Percentiles rank a stretch among this genome's conserved stretches.
These are phyloP conservation scores for Stereum hirsutum DNA, from an alignment of 1,284 basidiomycete genomes.

Conservation along the genomic window DNA sequence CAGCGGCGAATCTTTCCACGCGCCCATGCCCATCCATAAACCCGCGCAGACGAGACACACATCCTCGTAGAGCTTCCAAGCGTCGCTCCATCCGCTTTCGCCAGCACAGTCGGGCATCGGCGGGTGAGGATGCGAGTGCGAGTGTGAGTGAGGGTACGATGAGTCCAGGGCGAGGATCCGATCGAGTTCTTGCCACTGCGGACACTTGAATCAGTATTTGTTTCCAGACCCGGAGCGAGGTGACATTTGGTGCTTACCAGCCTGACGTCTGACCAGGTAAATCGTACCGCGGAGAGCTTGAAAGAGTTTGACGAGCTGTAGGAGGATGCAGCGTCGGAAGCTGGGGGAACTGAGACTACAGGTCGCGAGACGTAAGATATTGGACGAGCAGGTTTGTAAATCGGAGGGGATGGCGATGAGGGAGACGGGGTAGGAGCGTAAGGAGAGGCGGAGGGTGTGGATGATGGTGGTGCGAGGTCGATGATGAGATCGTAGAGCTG, in stretches of 20 bases:
- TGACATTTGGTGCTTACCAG: constrained; percentile 36
- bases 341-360: too few relatives aligned
- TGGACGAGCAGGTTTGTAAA: constrained; percentile 51
- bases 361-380: constrained; percentile 56
- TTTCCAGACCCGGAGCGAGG: neutral
- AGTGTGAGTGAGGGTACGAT: neutral
- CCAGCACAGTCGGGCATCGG: too few relatives aligned
- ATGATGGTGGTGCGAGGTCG: constrained; percentile 61
- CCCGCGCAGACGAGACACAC: constrained; percentile 72
- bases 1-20: constrained; percentile 44
- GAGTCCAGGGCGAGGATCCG: constrained; percentile 45
- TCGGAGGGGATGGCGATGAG: too few relatives aligned
- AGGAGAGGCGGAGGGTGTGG: too few relatives aligned
- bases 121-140: too few relatives aligned
- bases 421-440: too few relatives aligned
- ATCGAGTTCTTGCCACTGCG: constrained; percentile 66
- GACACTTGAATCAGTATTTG: neutral
- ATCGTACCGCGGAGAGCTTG: constrained; percentile 51
- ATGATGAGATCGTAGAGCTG: constrained; percentile 68
- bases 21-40: constrained; percentile 65
- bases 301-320: constrained; percentile 38
- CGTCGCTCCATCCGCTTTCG: constrained; percentile 53
- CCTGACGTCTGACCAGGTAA: constrained; percentile 74
- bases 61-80: constrained; percentile 74
- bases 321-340: too few relatives aligned